Evolutionary conservation across 1,284 basidiomycete species (phyloP).

Genomic region (Exobasidium cylindrosporum): DNA sequence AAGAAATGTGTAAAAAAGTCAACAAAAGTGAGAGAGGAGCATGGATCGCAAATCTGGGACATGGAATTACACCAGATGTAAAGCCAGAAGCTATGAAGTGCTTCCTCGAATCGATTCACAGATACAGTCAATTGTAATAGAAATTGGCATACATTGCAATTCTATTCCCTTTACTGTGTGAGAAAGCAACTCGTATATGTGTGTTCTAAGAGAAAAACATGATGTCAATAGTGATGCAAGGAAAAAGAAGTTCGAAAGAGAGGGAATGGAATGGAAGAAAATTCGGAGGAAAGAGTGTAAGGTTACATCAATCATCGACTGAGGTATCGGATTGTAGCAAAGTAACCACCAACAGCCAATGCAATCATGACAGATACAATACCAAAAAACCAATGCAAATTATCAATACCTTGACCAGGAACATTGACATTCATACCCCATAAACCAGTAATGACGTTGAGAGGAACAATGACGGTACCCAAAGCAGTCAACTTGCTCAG

Average conservation of each 20-base stretch:
- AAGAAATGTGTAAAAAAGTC: conserved; percentile 64
- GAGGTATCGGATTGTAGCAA: conserved; percentile 50
- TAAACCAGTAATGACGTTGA: conserved; percentile 51
- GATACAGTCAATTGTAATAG: conserved; percentile 38
- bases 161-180: too few species aligned
- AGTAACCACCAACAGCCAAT: conserved; percentile 49
- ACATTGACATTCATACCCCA: conserved; percentile 56
- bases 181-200: neutral
- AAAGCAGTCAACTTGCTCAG: conserved; percentile 96
- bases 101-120: conserved; percentile 51
- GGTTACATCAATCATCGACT: conserved; percentile 20
- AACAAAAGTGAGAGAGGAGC: conserved; percentile 62
- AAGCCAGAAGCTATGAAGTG: conserved; percentile 50
- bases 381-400: conserved; percentile 50
- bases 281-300: neutral
- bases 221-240: too few species aligned
- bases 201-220: too few species aligned
- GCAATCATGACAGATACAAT: conserved; percentile 49
- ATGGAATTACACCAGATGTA: conserved; percentile 68
- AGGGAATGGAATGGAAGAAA: neutral
- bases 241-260: neutral
- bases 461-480: conserved; percentile 75
- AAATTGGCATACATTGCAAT: too few species aligned
- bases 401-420: conserved; percentile 44
- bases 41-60: conserved; percentile 86